Base-by-base conservation (phyloP, 2,329 filamentous ascomycete species). In the Plectosphaerella sp. region DNA sequence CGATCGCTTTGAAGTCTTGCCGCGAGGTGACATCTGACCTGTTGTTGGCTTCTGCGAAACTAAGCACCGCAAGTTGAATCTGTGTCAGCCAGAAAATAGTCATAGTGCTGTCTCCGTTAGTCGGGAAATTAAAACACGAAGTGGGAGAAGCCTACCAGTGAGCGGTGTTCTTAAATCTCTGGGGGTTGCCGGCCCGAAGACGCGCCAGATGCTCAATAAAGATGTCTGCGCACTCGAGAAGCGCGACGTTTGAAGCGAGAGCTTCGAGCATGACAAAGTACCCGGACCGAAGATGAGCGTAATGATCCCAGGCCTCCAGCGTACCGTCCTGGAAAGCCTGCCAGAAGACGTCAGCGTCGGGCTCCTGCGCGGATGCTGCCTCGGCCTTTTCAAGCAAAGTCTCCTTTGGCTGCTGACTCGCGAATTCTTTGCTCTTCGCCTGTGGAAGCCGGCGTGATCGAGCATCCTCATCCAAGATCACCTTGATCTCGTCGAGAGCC, bases 161-260 rank as follows among this genome's bases (percentile, higher is more conserved):
- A 0, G 66, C 64, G 1, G 66, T 67, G 39, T 69, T 69, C 35
- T 64, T 57, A 18, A 71, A 70, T 12, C 58, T 58, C 14, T 64
- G 59, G 1, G 65, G 63, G 4, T 63, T 58, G 2, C 58, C 55
- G 10, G 56, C 56, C 0, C 59, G 52, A 3, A 70, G 48, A 15
- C 63, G 59, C 6, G 53, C 50, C 1, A 71, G 47, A 48, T 65
- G 62, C 0, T 46, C 49, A 48, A 71, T 52, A 37, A 71, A 69
- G 22, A 59, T 57, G 6, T 63, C 62, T 0, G 64, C 64, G 5
- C 64, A 62, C 7, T 62, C 59, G 8, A 68, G 52, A 0, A 69
- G 18, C 2, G 61, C 60, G 1, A 58, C 18, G 0, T 61, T 60
- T 14, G 50, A 53, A 0, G 59, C 56, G 2, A 68, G 55, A 4